Evolutionary conservation across 805 yeast species (phyloP), one percentile per base, ranked within the genome.

Genomic region (Cyberlindnera xylosilytica): DNA sequence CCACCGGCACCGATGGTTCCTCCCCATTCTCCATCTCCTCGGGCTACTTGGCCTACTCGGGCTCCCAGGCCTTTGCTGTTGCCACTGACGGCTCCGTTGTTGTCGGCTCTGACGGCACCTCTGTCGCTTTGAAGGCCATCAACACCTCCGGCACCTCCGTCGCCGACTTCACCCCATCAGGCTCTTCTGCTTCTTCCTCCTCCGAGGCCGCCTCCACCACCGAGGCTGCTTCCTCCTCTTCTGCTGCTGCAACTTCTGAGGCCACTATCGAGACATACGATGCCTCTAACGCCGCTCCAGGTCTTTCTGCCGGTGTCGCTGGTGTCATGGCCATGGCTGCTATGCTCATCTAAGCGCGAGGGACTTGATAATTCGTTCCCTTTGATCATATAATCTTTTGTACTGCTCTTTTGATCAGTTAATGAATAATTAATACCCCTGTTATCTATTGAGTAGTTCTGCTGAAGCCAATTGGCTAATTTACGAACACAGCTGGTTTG

Each of bases 21-120:
- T 44, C 61, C n/a, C 66, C 70, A 1, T 74, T 69, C 52, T 51
- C 70, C 19, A 61, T 74, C 49, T 26, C 49, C 6, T 56, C 61
- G 32, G 71, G 68, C 23, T 49, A 61, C 51, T 62, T 74, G 53
- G 49, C 51, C 5, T 67, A 56, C 52, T 46, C 63, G 31, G 66
- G 63, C 34, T 47, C 58, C 29, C 49, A 56, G 22, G 61, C 52
- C 34, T 73, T 70, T 62, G 57, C 57, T 26, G 73, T 73, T 24
- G 63, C 69, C 43, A 62, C 60, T 8, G 28, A 41, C 19, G 39
- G 39, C 22, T 36, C 39, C 31, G 39, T 29, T 18, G 23, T 47
- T 20, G 39, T 36, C 13, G 40, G 38, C 34, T 17, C 42, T 11
- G 29, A 33, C 24, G 45, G 37, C 36, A 33, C 42, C 30, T 12